Evolutionary conservation across 2,329 filamentous ascomycete species (phyloP).

Genomic region (Aureobasidium sp.): DNA sequence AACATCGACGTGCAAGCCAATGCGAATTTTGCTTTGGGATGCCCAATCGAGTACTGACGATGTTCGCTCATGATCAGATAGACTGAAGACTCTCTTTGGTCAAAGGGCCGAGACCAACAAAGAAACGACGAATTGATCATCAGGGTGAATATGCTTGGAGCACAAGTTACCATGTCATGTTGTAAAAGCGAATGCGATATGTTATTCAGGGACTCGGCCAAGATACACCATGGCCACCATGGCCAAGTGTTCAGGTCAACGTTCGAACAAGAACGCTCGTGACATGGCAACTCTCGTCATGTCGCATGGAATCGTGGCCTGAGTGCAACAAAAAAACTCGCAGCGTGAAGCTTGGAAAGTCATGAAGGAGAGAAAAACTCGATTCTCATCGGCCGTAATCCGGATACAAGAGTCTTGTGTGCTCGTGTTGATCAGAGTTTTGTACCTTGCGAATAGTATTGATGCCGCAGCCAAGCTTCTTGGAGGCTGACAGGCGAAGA

Average conservation of each 20-base stretch:
- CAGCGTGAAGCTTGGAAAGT: not conserved
- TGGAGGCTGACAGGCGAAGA: not conserved
- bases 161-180: not conserved
- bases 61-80: not conserved
- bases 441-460: not conserved
- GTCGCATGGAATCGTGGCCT: not conserved
- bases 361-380: not conserved
- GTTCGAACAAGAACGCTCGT: not conserved
- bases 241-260: not conserved
- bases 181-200: not conserved
- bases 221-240: not conserved
- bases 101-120: not conserved
- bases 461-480: slow-evolving; percentile 7
- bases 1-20: not conserved
- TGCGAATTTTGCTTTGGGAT: not conserved
- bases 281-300: no score
- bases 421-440: not conserved
- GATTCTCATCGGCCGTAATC: slow-evolving; percentile 3
- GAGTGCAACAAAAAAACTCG: not conserved
- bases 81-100: not conserved
- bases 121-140: not conserved
- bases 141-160: not conserved
- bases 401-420: slow-evolving; percentile 12
- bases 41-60: not conserved
- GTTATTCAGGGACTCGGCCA: not conserved